Evolutionary conservation across 495 filamentous ascomycete genomes (phyloP).

Genomic region (Chaetomidium leptoderma): DNA sequence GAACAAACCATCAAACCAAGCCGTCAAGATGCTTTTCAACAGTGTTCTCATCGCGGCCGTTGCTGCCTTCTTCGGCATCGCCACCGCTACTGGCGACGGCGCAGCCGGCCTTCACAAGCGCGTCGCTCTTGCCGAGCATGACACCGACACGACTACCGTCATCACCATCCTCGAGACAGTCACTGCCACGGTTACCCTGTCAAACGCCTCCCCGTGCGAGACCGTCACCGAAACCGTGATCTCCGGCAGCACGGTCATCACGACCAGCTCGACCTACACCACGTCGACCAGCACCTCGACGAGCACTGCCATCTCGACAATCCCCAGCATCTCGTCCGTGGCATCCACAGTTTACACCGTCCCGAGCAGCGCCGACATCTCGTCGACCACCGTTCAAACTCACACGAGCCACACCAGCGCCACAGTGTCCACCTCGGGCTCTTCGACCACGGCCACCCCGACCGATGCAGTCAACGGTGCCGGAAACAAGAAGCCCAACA

Average conservation of each 20-base stretch:
- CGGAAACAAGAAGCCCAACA: not conserved
- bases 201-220: not conserved
- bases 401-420: constrained; percentile 2
- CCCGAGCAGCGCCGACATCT: not conserved
- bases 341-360: not conserved
- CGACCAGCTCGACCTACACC: not conserved
- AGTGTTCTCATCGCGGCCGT: not conserved
- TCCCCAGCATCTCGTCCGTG: not conserved
- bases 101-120: not conserved
- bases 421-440: not conserved
- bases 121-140: not conserved
- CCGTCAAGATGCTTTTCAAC: constrained; percentile 5
- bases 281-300: constrained; percentile 10
- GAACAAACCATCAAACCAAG: not conserved
- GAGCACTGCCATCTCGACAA: not conserved
- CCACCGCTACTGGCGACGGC: not conserved
- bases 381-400: not conserved
- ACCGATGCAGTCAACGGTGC: constrained; percentile 1
- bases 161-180: constrained; percentile 7
- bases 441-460: constrained; percentile 1
- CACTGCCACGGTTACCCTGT: not conserved
- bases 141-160: constrained; percentile 4
- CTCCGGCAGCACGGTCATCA: constrained; percentile 1
- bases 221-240: not conserved
- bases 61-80: constrained; percentile 4